Conservation (phyloP, 2,329 filamentous ascomycete species). For the Stagonosporopsis chrysanthemi region DNA sequence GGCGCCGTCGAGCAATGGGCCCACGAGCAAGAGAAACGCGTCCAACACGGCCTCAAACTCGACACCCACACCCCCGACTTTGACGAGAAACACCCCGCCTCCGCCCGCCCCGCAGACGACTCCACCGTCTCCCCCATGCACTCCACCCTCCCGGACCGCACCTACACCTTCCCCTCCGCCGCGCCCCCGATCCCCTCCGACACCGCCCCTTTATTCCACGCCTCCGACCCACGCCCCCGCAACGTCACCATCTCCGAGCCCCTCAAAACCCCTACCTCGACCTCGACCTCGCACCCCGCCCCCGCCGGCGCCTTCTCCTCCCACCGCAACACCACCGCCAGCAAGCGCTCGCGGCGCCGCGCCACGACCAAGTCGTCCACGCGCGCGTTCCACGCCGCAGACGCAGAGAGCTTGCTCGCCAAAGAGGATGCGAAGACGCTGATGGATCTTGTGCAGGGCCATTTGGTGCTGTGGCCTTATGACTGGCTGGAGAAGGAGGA, state of each 20-base stretch:
- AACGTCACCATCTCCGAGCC: conserved; percentile 50
- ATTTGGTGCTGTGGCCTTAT: conserved; percentile 91
- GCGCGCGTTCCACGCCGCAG: conserved; percentile 68
- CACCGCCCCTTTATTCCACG: conserved; percentile 16
- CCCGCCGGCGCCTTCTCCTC: conserved; percentile 18
- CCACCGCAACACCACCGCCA: conserved; percentile 26
- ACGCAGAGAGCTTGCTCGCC: conserved; percentile 72
- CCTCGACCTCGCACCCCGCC: too few relatives aligned
- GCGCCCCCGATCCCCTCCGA: conserved; percentile 42
- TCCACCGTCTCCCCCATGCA: conserved; percentile 42
- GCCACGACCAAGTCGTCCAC: conserved; percentile 74
- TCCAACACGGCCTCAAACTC: conserved; percentile 28
- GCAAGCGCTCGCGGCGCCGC: conserved; percentile 63
- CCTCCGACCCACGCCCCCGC: conserved; percentile 35
- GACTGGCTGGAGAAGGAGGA: conserved; percentile 89
- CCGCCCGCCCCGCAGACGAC: conserved; percentile 38
- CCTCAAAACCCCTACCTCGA: neutral
- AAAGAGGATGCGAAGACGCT: conserved; percentile 81
- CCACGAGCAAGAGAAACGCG: conserved; percentile 46
- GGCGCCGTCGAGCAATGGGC: conserved; percentile 51
- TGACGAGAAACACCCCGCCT: conserved; percentile 45
- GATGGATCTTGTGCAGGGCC: conserved; percentile 82
- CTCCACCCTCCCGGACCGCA: conserved; percentile 29
- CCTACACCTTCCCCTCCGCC: conserved; percentile 42
- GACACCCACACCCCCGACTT: conserved; percentile 29